These are phyloP conservation scores for Angomonas deanei DNA, from an alignment of 208 protist genomes.

Conservation along the genomic window DNA sequence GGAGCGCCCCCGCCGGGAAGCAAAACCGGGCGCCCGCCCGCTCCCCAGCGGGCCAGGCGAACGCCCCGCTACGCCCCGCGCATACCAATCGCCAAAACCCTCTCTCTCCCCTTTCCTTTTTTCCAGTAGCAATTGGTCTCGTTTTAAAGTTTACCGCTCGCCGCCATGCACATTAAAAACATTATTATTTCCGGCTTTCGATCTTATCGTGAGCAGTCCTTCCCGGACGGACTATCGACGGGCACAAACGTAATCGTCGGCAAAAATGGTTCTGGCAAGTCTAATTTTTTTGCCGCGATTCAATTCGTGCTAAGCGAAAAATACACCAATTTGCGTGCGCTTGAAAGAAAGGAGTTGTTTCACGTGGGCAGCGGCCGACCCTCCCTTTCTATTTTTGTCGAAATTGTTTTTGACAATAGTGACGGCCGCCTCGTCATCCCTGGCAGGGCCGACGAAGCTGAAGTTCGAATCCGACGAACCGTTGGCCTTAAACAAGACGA, in stretches of 20 bases:
- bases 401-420: constrained; percentile 98
- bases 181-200: constrained; percentile 91
- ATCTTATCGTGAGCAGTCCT: constrained; percentile 88
- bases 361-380: constrained; percentile 89
- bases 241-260: constrained; percentile 91
- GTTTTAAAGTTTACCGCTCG: neutral
- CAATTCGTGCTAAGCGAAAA: constrained; percentile 96
- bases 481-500: constrained; percentile 99
- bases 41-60: no score
- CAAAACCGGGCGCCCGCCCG: no score
- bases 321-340: constrained; percentile 74
- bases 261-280: constrained; percentile 97
- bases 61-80: no score
- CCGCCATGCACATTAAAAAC: constrained; percentile 89
- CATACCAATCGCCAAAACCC: no score
- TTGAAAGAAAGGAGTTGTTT: constrained; percentile 93
- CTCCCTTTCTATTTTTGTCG: constrained; percentile 95
- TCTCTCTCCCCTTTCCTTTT: neutral
- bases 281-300: constrained; percentile 97
- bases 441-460: constrained; percentile 71
- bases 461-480: constrained; percentile 94
- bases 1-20: no score
- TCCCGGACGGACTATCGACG: constrained; percentile 68
- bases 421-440: constrained; percentile 94
- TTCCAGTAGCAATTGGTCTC: neutral